A percentile compares a stretch with the other conserved stretches of the same genome.
These are phyloP conservation scores for Suillus bovinus DNA, from an alignment of 768 basidiomycete species.

Conservation along the genomic window DNA sequence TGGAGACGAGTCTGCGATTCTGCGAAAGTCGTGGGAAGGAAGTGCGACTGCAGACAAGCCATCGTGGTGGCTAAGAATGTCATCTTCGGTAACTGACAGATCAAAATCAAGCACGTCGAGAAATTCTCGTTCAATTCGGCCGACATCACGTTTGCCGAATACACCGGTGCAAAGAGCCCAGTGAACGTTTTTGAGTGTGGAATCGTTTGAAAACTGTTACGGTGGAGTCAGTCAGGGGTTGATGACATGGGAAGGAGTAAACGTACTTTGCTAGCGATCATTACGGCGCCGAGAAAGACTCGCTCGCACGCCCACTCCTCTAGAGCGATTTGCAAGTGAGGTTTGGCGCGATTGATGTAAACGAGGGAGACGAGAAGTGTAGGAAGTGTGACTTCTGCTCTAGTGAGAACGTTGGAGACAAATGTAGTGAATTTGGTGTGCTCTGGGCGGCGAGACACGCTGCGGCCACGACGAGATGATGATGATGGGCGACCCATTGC, in stretches of 20 bases:
- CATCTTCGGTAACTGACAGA: constrained; percentile 61
- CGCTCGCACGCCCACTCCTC: constrained; percentile 89
- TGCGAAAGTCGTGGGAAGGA: constrained; percentile 28
- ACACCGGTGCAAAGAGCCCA: constrained; percentile 87
- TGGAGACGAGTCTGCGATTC: constrained; percentile 22
- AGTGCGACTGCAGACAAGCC: constrained; percentile 31
- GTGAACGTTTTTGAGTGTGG: constrained; percentile 87
- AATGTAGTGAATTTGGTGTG: constrained; percentile 63
- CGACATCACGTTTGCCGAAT: constrained; percentile 79
- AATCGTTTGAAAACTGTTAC: constrained; percentile 79
- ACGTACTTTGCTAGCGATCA: constrained; percentile 79
- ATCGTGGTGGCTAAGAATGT: constrained; percentile 52
- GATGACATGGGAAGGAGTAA: constrained; percentile 10
- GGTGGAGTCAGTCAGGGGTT: constrained; percentile 10
- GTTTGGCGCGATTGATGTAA: constrained; percentile 76
- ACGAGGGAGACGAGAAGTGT: constrained; percentile 70
- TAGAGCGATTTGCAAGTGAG: constrained; percentile 77
- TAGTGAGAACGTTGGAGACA: constrained; percentile 64
- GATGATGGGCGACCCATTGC: constrained; percentile 70
- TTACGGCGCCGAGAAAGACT: constrained; percentile 89
- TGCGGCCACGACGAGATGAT: constrained; percentile 51
- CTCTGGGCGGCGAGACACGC: constrained; percentile 47
- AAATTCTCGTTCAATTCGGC: constrained; percentile 81
- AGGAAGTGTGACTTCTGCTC: constrained; percentile 72
- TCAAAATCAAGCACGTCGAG: constrained; percentile 80